phyloP scores from a whole-genome alignment of 768 basidiomycete genomes.

The Trametes punicea region DNA sequence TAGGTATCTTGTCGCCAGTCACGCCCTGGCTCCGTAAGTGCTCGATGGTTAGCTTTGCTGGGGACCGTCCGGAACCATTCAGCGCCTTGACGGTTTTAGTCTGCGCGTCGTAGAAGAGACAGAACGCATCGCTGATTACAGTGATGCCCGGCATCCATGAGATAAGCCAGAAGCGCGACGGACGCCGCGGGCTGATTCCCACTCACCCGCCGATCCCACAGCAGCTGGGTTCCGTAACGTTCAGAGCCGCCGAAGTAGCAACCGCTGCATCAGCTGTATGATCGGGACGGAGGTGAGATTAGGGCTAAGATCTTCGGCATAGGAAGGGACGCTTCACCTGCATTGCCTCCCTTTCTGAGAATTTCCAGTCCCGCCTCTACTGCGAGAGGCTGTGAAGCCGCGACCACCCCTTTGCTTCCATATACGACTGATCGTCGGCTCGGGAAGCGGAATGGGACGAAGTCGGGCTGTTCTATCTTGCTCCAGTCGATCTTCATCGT shows the following conservation, averaged over 20 bases:
- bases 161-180: not conserved
- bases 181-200: not conserved
- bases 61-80: conserved; percentile 91
- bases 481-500: conserved; percentile 45
- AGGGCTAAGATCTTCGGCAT: not conserved
- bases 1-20: conserved; percentile 64
- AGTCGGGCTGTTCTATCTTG: conserved; percentile 66
- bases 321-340: conserved; percentile 48
- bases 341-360: conserved; percentile 90
- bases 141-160: not conserved
- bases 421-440: conserved; percentile 80
- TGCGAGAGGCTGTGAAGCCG: conserved; percentile 88
- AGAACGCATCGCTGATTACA: conserved; percentile 74
- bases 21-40: conserved; percentile 69
- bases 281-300: not conserved
- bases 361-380: conserved; percentile 91
- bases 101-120: conserved; percentile 86
- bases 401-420: conserved; percentile 62
- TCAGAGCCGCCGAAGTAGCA: conserved; percentile 87
- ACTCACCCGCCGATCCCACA: conserved; percentile 91
- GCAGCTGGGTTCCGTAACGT: conserved; percentile 83
- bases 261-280: conserved; percentile 88
- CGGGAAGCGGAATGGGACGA: conserved; percentile 65
- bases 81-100: conserved; percentile 80
- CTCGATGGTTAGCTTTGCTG: conserved; percentile 73